These are phyloP conservation scores for Tephrocybe sp. DNA, from an alignment of 768 basidiomycete genomes.

Conservation along the genomic window DNA sequence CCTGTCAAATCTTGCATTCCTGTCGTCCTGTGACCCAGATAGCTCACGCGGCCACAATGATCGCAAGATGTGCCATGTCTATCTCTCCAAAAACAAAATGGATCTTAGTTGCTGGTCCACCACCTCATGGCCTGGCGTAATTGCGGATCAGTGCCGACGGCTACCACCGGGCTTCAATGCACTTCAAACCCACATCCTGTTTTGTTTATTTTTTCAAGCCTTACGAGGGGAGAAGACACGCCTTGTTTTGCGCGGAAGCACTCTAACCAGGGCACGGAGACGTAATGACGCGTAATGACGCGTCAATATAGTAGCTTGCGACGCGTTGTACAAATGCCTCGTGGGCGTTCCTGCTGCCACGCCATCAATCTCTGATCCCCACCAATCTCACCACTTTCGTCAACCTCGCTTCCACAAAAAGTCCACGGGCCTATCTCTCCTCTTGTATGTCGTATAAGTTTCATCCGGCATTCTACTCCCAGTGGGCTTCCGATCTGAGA, in stretches of 20 bases:
- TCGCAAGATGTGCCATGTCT: slow-evolving; percentile 2
- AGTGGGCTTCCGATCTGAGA: background rate
- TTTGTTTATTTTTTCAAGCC: slow-evolving; percentile 4
- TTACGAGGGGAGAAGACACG: slow-evolving; percentile 11
- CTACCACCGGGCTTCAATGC: slow-evolving; percentile 17
- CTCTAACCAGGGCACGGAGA: slow-evolving; percentile 11
- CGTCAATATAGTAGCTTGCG: slow-evolving; percentile 27
- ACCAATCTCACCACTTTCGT: slow-evolving; percentile 26
- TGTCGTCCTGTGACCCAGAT: slow-evolving; percentile 4
- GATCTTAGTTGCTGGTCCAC: background rate
- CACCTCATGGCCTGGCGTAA: slow-evolving; percentile 27
- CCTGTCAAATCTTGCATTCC: slow-evolving; percentile 9
- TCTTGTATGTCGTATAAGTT: slow-evolving; percentile 1
- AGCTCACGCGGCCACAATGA: slow-evolving; percentile 3
- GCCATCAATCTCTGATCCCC: slow-evolving; percentile 22
- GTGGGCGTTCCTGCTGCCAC: slow-evolving; percentile 16
- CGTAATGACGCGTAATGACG: slow-evolving; percentile 50
- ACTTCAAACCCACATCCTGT: slow-evolving; percentile 4
- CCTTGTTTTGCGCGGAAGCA: slow-evolving; percentile 4
- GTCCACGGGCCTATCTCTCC: background rate
- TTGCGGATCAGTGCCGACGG: slow-evolving; percentile 36
- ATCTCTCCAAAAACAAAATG: slow-evolving; percentile 4
- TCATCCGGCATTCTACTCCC: background rate
- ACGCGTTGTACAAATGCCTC: slow-evolving; percentile 18
- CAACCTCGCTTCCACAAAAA: slow-evolving; percentile 25